Conservation (phyloP, 768 basidiomycete species). For the Suillus fuscotomentosus region DNA sequence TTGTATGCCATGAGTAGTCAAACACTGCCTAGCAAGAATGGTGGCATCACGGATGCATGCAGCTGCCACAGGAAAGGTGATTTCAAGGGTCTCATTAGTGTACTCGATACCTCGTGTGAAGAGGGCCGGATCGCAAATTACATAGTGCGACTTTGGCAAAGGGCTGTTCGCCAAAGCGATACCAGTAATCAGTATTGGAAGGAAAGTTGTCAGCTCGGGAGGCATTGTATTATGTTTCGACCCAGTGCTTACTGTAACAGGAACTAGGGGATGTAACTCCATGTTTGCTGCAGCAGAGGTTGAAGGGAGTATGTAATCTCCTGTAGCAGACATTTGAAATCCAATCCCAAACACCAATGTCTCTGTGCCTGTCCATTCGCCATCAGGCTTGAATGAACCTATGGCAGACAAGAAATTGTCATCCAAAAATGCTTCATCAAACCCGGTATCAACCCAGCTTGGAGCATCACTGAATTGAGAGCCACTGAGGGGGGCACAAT, state of each 20-base stretch:
- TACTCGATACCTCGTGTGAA: background rate
- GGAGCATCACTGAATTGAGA: background rate
- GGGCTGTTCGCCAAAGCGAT: background rate
- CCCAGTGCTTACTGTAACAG: background rate
- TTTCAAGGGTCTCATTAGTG: background rate
- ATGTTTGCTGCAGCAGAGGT: background rate
- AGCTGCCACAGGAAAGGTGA: background rate
- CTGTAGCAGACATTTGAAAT: too few relatives aligned
- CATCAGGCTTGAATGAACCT: background rate
- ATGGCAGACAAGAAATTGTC: background rate
- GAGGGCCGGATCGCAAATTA: background rate
- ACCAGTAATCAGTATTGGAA: background rate
- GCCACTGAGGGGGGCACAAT: background rate
- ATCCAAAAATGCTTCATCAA: background rate
- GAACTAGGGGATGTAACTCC: background rate
- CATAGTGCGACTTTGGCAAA: background rate
- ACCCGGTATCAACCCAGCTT: background rate
- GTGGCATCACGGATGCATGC: background rate
- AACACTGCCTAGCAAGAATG: background rate
- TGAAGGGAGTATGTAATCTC: background rate
- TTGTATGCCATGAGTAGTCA: background rate
- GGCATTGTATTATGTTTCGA: background rate
- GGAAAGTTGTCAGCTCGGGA: background rate
- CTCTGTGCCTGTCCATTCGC: background rate
- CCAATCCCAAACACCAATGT: background rate